Base-by-base conservation (phyloP, 176 grass and related monocot genomes). In the Oryza australiensis region DNA sequence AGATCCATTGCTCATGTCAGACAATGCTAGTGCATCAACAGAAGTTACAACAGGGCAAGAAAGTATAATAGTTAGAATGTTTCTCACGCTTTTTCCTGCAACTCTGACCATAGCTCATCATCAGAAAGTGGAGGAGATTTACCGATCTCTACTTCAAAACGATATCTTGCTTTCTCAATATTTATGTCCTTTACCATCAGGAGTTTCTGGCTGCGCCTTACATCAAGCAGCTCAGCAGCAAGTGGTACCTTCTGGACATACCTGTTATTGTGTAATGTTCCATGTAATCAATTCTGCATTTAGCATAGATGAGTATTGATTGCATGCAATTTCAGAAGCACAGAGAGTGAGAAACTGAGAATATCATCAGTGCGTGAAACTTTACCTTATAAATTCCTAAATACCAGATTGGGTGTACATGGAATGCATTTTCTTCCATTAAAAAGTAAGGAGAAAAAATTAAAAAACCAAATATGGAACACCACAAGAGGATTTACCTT, bases 211-310 rank as follows among this genome's bases (percentile, higher is more conserved):
- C 76, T 92, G 67, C 79, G 91, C 71, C 95, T 93, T 76, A 98
- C 90, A 76, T 98, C 95, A 91, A 98, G 88, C 57, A 98, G 40
- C 85, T 95, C 90, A 34, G 95, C 90, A 69, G 95, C 95, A 65
- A 98, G 92, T 12, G 90, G 92, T 23, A 95, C 92, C 64, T 90
- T 93, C 82, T 93, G 88, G 72, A 98, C 92, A 88, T 98, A 98
- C 75, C 95, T 98, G 85, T 83, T 73, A 64, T 86, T 62, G 59
- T 13, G 68, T 38, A 82, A 78, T 72, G 59, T 66, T 77, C n/a
- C 37, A 82, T 72, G 27, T 77, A 65, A 85, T 89, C 49, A 42
- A 48, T 82, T 89, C 34, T 86, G 82, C 64, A 62, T 80, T 59
- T 88, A 68, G 75, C 68, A 74, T 46, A 38, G 15, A 80, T 68